Conservation (phyloP, 2,329 filamentous ascomycete species). For the Pseudogymnoascus sp. region DNA sequence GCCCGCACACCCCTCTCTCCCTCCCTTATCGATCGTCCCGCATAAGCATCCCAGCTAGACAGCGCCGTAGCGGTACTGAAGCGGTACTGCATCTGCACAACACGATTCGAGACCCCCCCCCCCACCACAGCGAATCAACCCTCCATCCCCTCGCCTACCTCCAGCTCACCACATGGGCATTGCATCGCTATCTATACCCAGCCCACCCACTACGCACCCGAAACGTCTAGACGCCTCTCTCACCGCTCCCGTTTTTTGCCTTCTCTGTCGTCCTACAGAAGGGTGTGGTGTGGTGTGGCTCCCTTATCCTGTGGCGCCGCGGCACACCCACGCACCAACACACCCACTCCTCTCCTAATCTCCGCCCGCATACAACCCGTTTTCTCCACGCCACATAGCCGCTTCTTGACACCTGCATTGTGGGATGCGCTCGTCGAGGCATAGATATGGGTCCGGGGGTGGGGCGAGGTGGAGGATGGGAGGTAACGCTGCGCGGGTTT, state of each 20-base stretch:
- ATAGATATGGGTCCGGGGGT: not conserved
- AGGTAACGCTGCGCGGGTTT: not conserved
- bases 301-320: not conserved
- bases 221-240: not conserved
- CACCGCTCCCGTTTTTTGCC: not conserved
- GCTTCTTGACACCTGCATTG: not conserved
- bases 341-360: not conserved
- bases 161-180: not conserved
- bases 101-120: not conserved
- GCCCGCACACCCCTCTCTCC: not conserved
- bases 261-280: not conserved
- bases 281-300: no score
- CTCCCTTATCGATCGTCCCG: constrained; percentile 5
- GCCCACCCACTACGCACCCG: not conserved
- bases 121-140: not conserved
- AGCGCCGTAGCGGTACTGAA: not conserved
- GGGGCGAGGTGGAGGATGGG: not conserved
- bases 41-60: not conserved
- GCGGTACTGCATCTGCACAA: constrained; percentile 2
- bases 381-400: not conserved
- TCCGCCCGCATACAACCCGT: not conserved
- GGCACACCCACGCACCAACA: no score
- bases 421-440: not conserved
- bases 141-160: not conserved
- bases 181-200: not conserved